These are phyloP conservation scores for Lasiodiplodia theobromae DNA, from an alignment of 2,329 filamentous ascomycete species.

Conservation along the genomic window DNA sequence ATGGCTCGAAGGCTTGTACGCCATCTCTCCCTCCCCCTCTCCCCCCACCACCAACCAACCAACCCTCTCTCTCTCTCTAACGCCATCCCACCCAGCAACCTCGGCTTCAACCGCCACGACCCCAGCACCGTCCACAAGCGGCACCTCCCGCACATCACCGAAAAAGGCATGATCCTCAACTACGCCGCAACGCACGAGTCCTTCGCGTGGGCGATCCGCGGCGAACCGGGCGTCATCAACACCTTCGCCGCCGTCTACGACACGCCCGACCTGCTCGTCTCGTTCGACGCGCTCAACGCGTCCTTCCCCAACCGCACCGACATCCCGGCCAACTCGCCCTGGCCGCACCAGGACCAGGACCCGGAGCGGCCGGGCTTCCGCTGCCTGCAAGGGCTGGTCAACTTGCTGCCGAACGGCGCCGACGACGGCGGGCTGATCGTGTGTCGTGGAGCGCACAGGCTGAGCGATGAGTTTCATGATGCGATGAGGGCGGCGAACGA, in stretches of 20 bases:
- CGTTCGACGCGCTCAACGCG: constrained; percentile 50
- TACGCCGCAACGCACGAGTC: constrained; percentile 53
- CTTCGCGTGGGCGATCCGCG: constrained; percentile 53
- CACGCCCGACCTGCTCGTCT: constrained; percentile 41
- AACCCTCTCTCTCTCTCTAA: no score
- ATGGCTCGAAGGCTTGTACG: constrained; percentile 37
- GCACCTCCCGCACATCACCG: constrained; percentile 47
- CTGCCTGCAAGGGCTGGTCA: constrained; percentile 54
- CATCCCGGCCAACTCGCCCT: constrained; percentile 49
- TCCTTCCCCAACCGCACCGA: constrained; percentile 48
- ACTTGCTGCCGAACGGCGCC: constrained; percentile 53
- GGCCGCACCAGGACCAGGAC: constrained; percentile 56
- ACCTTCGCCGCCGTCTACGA: constrained; percentile 53
- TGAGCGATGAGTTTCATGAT: constrained; percentile 43
- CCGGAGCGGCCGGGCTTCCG: constrained; percentile 51
- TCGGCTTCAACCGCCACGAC: constrained; percentile 41
- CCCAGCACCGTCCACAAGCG: constrained; percentile 51
- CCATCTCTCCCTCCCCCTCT: no score
- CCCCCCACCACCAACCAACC: no score
- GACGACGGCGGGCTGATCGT: constrained; percentile 57
- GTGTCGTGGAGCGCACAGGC: constrained; percentile 52
- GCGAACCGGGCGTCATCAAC: constrained; percentile 50
- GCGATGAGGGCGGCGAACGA: constrained; percentile 35
- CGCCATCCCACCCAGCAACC: constrained; percentile 23
- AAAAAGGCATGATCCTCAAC: constrained; percentile 51